Conservation (phyloP, 2,329 filamentous ascomycete genomes). For the Tolypocladium cylindrosporum region DNA sequence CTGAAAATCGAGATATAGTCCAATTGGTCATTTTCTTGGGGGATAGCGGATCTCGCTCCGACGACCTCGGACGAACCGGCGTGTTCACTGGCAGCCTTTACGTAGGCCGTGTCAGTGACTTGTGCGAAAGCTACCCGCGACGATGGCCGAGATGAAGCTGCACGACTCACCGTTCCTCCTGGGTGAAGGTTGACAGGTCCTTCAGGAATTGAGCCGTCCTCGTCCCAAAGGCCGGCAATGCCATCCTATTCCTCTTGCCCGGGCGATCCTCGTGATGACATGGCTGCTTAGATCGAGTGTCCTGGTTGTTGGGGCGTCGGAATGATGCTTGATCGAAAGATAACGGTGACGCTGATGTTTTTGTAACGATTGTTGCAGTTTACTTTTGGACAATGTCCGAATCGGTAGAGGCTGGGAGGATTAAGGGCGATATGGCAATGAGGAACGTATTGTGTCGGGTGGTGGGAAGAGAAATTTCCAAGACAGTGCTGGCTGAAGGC, state of each 20-base stretch:
- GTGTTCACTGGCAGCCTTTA: too few relatives aligned
- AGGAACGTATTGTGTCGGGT: neutral
- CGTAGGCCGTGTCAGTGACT: too few relatives aligned
- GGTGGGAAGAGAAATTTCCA: neutral
- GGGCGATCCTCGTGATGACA: neutral
- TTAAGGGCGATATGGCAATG: neutral
- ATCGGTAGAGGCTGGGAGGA: too few relatives aligned
- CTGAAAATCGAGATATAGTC: too few relatives aligned
- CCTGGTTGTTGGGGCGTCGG: neutral
- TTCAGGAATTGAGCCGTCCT: neutral
- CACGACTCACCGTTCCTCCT: neutral
- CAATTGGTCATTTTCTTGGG: too few relatives aligned
- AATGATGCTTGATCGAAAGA: neutral
- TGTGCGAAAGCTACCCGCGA: too few relatives aligned
- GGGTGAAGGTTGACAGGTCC: neutral
- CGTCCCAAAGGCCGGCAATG: neutral
- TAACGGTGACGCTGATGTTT: neutral
- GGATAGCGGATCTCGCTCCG: too few relatives aligned
- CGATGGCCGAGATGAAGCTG: too few relatives aligned
- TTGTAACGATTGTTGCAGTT: too few relatives aligned
- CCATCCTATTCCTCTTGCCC: neutral
- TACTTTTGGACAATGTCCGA: too few relatives aligned
- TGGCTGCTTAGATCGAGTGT: neutral
- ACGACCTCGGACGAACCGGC: too few relatives aligned
- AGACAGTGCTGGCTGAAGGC: neutral